Evolutionary conservation across 768 basidiomycete genomes (phyloP).

Genomic region (Psilocybe cubensis): DNA sequence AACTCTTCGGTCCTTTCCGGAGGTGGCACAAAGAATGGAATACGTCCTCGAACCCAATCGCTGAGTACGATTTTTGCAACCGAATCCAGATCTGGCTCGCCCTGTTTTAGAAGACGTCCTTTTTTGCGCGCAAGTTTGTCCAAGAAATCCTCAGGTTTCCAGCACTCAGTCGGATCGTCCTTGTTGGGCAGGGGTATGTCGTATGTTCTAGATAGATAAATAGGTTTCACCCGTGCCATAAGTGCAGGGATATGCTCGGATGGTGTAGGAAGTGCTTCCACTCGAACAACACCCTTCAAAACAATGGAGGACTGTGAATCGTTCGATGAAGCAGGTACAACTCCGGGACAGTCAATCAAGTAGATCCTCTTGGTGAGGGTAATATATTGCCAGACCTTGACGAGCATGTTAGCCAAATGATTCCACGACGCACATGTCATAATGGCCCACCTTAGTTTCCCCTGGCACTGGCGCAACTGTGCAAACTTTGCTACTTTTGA

Average conservation of each 20-base stretch:
- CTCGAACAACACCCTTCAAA: slow-evolving; percentile 94
- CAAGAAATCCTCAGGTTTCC: slow-evolving; percentile 81
- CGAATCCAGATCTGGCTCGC: slow-evolving; percentile 90
- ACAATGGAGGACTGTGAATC: slow-evolving; percentile 92
- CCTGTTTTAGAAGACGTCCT: slow-evolving; percentile 90
- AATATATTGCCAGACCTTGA: slow-evolving; percentile 97
- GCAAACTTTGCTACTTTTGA: slow-evolving; percentile 98
- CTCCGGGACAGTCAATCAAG: slow-evolving; percentile 98
- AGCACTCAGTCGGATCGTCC: slow-evolving; percentile 52
- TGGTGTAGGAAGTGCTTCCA: slow-evolving; percentile 91
- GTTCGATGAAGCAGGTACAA: slow-evolving; percentile 91
- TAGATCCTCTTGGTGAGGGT: slow-evolving; percentile 95
- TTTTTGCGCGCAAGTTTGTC: slow-evolving; percentile 87
- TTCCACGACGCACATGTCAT: background rate
- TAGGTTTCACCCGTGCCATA: slow-evolving; percentile 88
- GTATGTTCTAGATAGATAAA: slow-evolving; percentile 90
- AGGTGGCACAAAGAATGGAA: slow-evolving; percentile 94
- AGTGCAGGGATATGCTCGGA: slow-evolving; percentile 90
- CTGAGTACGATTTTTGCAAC: slow-evolving; percentile 94
- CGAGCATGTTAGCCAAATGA: slow-evolving; percentile 18
- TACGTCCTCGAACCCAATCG: slow-evolving; percentile 97
- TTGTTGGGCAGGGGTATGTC: slow-evolving; percentile 66
- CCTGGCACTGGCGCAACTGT: slow-evolving; percentile 95
- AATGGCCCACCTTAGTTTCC: slow-evolving; percentile 81
- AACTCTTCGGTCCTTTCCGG: slow-evolving; percentile 80